Evolutionary conservation across 305 asterid genomes (phyloP).

Genomic region (Euphrasia arctica): DNA sequence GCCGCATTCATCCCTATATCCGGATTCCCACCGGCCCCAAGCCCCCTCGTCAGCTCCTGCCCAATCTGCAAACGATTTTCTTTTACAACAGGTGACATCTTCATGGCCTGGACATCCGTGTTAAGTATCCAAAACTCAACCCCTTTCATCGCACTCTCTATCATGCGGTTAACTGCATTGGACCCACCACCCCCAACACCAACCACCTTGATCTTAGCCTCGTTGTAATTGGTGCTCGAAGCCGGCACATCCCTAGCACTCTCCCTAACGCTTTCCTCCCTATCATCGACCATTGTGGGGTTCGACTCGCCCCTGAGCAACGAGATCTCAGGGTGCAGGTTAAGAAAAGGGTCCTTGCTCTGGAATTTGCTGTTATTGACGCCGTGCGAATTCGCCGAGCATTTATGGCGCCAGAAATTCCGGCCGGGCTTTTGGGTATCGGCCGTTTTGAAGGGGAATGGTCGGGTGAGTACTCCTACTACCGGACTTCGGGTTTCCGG

Average conservation of each 20-base stretch:
- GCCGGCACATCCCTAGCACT: conserved; percentile 31
- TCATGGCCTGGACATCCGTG: conserved; percentile 93
- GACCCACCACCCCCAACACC: conserved; percentile 99
- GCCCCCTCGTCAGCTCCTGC: conserved; percentile 89
- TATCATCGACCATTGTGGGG: conserved; percentile 39
- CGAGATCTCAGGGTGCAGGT: conserved; percentile 79
- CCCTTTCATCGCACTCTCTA: conserved; percentile 91
- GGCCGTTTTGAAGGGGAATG: conserved; percentile 50
- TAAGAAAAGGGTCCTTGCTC: conserved; percentile 73
- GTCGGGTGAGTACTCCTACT: conserved; percentile 37
- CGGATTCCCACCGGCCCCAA: conserved; percentile 99
- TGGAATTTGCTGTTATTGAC: conserved; percentile 44
- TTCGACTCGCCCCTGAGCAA: conserved; percentile 83
- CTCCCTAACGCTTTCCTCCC: conserved; percentile 60
- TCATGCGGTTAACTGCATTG: conserved; percentile 84
- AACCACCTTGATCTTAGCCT: conserved; percentile 66
- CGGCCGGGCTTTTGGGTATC: conserved; percentile 37
- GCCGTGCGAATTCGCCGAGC: conserved; percentile 61
- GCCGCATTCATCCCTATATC: conserved; percentile 92
- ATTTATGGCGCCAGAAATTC: conserved; percentile 43
- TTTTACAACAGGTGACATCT: conserved; percentile 72
- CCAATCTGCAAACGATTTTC: conserved; percentile 84
- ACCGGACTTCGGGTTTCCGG: conserved; percentile 47
- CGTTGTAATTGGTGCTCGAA: conserved; percentile 35
- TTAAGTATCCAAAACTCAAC: conserved; percentile 97